Evolutionary conservation across 495 filamentous ascomycete species (phyloP), one percentile per base, ranked within the genome.

Genomic region (Astrocystis sublimbata): DNA sequence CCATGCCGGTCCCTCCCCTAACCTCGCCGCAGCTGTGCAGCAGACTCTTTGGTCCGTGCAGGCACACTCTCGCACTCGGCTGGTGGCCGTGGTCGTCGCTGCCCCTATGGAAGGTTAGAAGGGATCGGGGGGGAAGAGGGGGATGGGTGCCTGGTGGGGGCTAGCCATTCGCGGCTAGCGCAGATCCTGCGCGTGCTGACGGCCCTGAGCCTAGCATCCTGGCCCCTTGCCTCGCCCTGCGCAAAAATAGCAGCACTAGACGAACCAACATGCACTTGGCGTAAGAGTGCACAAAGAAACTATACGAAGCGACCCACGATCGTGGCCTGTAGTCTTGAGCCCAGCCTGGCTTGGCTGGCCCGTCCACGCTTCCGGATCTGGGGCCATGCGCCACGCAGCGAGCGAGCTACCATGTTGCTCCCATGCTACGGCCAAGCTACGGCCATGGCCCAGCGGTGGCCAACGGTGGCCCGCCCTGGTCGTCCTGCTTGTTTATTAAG

Each of bases 401-500:
- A 38, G 35, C 35, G n/a, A n/a, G n/a, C n/a, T n/a, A n/a, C n/a
- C n/a, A n/a, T n/a, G n/a, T n/a, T n/a, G n/a, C n/a, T n/a, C n/a
- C n/a, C n/a, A n/a, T n/a, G n/a, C n/a, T n/a, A n/a, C n/a, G n/a
- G n/a, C n/a, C n/a, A n/a, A n/a, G n/a, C n/a, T n/a, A n/a, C n/a
- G 9, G 38, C 38, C 38, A 41, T 4, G 0, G 6, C 1, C 46
- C 24, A 49, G 24, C 24, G 19, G 24, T 17, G 45, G 45, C 45
- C 45, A 49, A 1, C 54, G 24, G 26, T 38, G 33, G 26, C 24
- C 33, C 19, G 36, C 26, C 24, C 4, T 13, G 8, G 36, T n/a
- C n/a, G n/a, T n/a, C 24, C 26, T 6, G 24, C 9, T 45, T 45
- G 38, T 57, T 57, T 57, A 57, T 57, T 57, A 57, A 57, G 23